Evolutionary conservation across 345 rosid species (phyloP).

Genomic region (Sapria himalayana): DNA sequence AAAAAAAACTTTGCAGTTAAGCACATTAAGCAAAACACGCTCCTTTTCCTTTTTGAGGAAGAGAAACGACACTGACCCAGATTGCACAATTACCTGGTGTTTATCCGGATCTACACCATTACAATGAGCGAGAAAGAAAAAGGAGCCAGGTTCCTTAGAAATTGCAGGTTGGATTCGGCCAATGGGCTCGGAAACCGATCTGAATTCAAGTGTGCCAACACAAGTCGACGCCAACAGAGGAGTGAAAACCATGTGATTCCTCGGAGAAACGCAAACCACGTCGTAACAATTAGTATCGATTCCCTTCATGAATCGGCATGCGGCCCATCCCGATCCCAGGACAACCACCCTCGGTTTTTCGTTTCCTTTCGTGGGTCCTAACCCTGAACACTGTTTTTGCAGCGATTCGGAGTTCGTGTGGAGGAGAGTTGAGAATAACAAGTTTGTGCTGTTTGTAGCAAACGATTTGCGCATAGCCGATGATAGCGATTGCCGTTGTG

Average conservation of each 20-base stretch:
- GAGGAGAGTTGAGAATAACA: background rate
- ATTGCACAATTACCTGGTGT: constrained; percentile 37
- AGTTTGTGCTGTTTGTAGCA: too few species aligned
- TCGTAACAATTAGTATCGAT: constrained; percentile 48
- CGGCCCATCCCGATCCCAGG: constrained; percentile 89
- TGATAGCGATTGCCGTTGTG: too few species aligned
- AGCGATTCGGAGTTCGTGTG: background rate
- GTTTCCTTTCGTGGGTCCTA: constrained; percentile 32
- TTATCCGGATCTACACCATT: constrained; percentile 30
- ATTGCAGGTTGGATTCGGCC: constrained; percentile 76
- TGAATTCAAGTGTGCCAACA: constrained; percentile 83
- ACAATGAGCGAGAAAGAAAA: constrained; percentile 56
- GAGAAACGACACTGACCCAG: too few species aligned
- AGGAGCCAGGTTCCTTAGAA: constrained; percentile 51
- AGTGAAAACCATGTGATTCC: constrained; percentile 87
- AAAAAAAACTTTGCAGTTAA: too few species aligned
- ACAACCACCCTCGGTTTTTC: constrained; percentile 83
- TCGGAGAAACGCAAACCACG: constrained; percentile 70
- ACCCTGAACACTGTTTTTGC: constrained; percentile 12
- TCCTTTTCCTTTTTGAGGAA: too few species aligned
- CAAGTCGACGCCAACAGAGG: constrained; percentile 91
- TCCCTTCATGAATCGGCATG: constrained; percentile 70
- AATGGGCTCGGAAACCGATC: constrained; percentile 83
- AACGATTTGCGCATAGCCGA: too few species aligned
- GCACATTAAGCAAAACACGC: too few species aligned